A percentile compares a stretch with the other conserved stretches of the same genome.
Conservation (phyloP, 2,329 filamentous ascomycete species). For the Coniochaeta sp. region DNA sequence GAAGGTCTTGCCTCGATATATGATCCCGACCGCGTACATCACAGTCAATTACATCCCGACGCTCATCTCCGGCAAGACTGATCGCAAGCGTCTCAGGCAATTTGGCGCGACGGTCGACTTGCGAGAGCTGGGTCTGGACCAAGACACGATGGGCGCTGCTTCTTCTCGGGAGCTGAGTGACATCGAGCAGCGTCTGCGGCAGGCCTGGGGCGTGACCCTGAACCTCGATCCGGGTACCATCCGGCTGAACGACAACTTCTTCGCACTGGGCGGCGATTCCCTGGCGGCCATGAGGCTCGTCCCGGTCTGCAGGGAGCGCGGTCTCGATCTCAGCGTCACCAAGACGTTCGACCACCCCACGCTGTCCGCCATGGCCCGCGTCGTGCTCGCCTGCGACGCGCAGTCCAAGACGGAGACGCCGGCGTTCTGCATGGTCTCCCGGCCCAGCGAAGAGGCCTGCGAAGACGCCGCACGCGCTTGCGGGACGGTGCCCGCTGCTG, state of each 20-base stretch:
- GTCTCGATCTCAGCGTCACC: slow-evolving; percentile 34
- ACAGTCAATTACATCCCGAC: slow-evolving; percentile 32
- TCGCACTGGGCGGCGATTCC: slow-evolving; percentile 42
- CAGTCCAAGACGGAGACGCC: slow-evolving; percentile 20
- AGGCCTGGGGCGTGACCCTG: slow-evolving; percentile 22
- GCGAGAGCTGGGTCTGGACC: background rate
- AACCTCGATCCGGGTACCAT: slow-evolving; percentile 9
- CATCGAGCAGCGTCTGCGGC: slow-evolving; percentile 21
- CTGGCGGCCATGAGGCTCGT: slow-evolving; percentile 44
- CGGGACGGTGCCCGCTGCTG: slow-evolving; percentile 14
- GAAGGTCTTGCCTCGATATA: slow-evolving; percentile 21
- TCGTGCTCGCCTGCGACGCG: slow-evolving; percentile 19
- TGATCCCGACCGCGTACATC: slow-evolving; percentile 34
- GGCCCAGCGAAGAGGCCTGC: background rate
- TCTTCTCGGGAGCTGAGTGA: slow-evolving; percentile 20
- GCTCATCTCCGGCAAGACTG: slow-evolving; percentile 35
- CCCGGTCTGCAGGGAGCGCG: slow-evolving; percentile 27
- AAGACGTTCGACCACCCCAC: slow-evolving; percentile 37
- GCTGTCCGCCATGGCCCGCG: slow-evolving; percentile 32
- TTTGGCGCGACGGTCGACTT: slow-evolving; percentile 19
- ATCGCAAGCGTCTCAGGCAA: slow-evolving; percentile 28
- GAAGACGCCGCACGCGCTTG: slow-evolving; percentile 10
- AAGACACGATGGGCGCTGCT: background rate
- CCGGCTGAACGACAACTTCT: slow-evolving; percentile 35
- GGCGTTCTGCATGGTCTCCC: background rate